Conservation (phyloP, 2,329 filamentous ascomycete genomes). For the Sclerotiophoma versabilis region DNA sequence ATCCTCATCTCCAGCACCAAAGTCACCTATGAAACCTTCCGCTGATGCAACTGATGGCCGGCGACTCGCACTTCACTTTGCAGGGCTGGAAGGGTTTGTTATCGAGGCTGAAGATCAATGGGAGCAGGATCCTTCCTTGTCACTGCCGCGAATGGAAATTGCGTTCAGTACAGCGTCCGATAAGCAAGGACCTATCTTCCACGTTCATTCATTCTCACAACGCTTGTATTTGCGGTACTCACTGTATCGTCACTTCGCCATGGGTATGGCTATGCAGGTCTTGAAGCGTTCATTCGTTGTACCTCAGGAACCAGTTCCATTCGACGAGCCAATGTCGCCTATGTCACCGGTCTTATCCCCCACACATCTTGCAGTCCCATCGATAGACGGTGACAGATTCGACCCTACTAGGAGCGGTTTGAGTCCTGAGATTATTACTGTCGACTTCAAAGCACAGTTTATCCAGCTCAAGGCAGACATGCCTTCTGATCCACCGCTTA, state of each 20-base stretch:
- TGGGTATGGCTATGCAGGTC: constrained; percentile 81
- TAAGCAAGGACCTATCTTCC: constrained; percentile 83
- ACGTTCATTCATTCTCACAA: constrained; percentile 81
- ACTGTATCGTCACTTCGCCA: constrained; percentile 88
- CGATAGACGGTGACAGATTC: constrained; percentile 38
- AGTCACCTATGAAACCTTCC: constrained; percentile 58
- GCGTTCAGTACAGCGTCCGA: constrained; percentile 86
- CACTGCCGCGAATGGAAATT: constrained; percentile 85
- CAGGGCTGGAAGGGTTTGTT: constrained; percentile 87
- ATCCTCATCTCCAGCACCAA: constrained; percentile 57
- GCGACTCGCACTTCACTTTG: constrained; percentile 78
- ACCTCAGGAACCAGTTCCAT: constrained; percentile 20
- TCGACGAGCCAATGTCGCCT: constrained; percentile 19
- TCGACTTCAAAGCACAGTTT: constrained; percentile 82
- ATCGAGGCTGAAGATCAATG: constrained; percentile 86
- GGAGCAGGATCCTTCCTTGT: constrained; percentile 85
- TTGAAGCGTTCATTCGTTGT: constrained; percentile 59
- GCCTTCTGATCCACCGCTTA: constrained; percentile 87
- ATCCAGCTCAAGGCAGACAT: constrained; percentile 88
- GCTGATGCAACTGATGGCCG: constrained; percentile 72
- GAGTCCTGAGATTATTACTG: constrained; percentile 72
- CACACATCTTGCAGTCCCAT: constrained; percentile 42
- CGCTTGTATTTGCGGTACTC: constrained; percentile 88
- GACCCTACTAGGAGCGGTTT: constrained; percentile 34
- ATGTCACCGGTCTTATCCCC: constrained; percentile 22